Base-by-base conservation (phyloP, 495 filamentous ascomycete species). In the Cercophora newfieldiana region DNA sequence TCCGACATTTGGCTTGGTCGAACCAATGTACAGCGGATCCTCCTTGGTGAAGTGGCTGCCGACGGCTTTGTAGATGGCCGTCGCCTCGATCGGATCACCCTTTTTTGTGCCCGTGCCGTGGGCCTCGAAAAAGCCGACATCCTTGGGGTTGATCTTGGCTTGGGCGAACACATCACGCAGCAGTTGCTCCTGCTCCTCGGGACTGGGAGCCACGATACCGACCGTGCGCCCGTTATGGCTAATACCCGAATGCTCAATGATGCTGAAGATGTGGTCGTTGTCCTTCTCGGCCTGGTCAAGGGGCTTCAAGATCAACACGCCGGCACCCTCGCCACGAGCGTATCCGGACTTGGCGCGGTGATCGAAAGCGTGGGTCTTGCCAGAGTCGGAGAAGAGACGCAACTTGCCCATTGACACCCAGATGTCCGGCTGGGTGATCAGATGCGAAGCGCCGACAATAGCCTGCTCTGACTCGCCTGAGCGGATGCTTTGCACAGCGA, bases 401-500 rank as follows among this genome's bases (percentile, higher is more conserved):
- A 72, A 60, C 66, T 70, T 74, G 37, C 62, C 69, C 74, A 79
- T 79, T 25, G 77, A 79, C 55, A 80, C 76, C 76, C 74, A 78
- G 24, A 78, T 68, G 56, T 80, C 78, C 2, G 81, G 80, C 48
- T 79, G 70, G 4, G 79, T 73, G 57, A 81, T 77, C 6, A 82
- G 66, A 59, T 80, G 75, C 7, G 75, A 76, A 0, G 82, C 84
- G 5, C 73, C 80, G n/a, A 83, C 82, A 18, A 87, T 71, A 48
- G 81, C 79, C 56, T 74, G 68, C 49, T 78, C 74, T 0, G 74
- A 79, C 55, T 84, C 82, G 16, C 82, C 80, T 2, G 81, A 79
- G 78, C 89, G 89, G 18, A 96, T 82, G 1, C 87, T 87, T 65
- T 91, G 92, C 69, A 92, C 93, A 21, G 92, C 92, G n/a, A 92